Evolutionary conservation across 352 stramenopile genomes (phyloP), one percentile per base, ranked within the genome.

Genomic region (Pythium phragmiticola): DNA sequence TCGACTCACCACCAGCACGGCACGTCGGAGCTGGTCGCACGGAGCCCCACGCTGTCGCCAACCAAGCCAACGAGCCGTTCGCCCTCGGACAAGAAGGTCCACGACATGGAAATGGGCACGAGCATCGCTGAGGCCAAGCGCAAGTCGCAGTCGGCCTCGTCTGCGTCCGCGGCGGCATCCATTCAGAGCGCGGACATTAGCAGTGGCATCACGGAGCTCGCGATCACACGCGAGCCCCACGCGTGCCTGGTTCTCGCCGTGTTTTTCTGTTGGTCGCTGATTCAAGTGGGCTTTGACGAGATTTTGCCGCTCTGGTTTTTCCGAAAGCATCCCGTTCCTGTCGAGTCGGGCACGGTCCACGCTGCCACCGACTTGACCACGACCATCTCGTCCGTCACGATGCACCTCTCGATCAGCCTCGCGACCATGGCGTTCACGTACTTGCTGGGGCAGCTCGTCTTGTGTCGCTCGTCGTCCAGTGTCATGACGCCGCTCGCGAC

Each of bases 231-330:
- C 19, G 83, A 92, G 39, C 84, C 84, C 9, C 69, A 89, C 42
- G 80, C 84, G 14, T 87, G 77, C 47, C 33, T 93, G 43, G 77
- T 91, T 16, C 72, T 93, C 30, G 65, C 77, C 23, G 72, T 93
- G 9, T 90, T 77, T 43, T 89, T 89, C 57, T 76, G 88, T 34
- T 93, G 84, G 84, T 71, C 71, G 34, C 67, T 90, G 12, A 72
- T 90, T 21, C 84, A 93, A 56, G 54, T 89, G 13, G 84, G 82
- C 62, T 93, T 93, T 43, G 84, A 93, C 54, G 82, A 93, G 55
- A 81, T 93, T 62, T 58, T 91, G 23, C 84, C 84, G 21, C 68
- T 93, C 17, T 93, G 82, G 84, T 86, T 91, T 53, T 90, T 93
- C 72, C 81, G 84, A 41, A 77, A 89, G 39, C 82, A 87, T 7